Conservation (phyloP, 495 filamentous ascomycete species). For the Penicillium coffeae region DNA sequence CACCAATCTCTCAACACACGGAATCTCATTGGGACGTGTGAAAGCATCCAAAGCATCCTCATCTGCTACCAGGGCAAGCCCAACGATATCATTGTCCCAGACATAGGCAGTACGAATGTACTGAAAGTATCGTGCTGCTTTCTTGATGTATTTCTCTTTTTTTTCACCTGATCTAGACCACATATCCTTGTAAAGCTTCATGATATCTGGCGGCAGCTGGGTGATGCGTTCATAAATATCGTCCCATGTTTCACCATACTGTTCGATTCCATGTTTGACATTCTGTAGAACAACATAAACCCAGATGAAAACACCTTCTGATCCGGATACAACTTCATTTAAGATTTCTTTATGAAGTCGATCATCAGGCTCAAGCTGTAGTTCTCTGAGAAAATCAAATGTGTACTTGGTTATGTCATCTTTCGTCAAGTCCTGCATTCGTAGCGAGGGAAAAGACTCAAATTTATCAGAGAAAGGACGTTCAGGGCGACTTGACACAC, state of each 20-base stretch:
- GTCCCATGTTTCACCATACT: neutral
- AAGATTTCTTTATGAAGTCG: neutral
- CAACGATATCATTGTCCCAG: neutral
- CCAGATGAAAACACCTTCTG: conserved; percentile 3
- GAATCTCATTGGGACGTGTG: neutral
- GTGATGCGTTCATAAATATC: neutral
- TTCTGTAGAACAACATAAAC: conserved; percentile 1
- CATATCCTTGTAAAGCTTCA: neutral
- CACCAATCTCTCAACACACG: neutral
- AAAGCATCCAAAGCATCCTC: neutral
- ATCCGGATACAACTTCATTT: neutral
- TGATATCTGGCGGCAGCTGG: neutral
- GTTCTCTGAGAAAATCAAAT: neutral
- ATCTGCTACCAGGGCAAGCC: neutral
- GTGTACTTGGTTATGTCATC: neutral
- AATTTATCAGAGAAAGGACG: neutral
- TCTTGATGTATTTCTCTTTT: neutral
- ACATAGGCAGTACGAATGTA: neutral
- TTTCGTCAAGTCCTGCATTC: conserved; percentile 2
- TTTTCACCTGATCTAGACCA: neutral
- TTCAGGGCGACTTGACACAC: conserved; percentile 2
- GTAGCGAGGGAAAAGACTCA: too few species aligned
- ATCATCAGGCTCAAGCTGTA: neutral
- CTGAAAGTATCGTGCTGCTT: conserved; percentile 3
- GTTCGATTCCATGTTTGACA: conserved; percentile 1